Base-by-base conservation (phyloP, 2,329 filamentous ascomycete species). In the Mollisiaceae sp. region DNA sequence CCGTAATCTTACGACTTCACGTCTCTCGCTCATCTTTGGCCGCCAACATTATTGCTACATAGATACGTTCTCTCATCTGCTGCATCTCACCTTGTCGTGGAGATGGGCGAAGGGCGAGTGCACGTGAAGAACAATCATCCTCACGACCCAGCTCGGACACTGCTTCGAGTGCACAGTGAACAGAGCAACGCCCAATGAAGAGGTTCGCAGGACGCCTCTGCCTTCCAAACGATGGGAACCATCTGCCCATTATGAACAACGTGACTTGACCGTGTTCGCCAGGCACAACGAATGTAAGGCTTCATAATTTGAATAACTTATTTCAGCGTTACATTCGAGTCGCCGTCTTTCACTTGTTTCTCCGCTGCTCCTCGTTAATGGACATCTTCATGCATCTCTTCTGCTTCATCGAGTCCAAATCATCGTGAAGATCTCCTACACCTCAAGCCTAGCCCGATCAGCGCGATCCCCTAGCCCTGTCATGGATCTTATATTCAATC, bases 201-300 rank as follows among this genome's bases (percentile, higher is more conserved):
- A 32, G 9, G 9, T n/a, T 18, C 3, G 22, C 50, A 35, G 32
- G 6, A 24, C 50, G 11, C 27, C 27, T 50, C 11, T 47, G 43
- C 43, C 6, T 20, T 27, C 27, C 50, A 35, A 32, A 27, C 14
- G 8, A 4, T 24, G 9, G 50, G 18, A 50, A 54, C 32, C 50
- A 54, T 54, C 50, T 54, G 50, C 27, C 50, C 50, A 54, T 54
- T 18, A 12, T 27, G 20, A 32, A 54, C 50, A 54, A n/a, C 50
- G 14, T 54, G 50, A 54, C 24, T 14, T 12, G 15, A 4, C 6
- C 50, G 32, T 32, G 50, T 35, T 24, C 15, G 14, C 8, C 2
- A n/a, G 22, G 18, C n/a, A 50, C 11, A 11, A 9, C 38, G 38
- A 41, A 41, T 32, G 27, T 32, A 32, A 32, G 27, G 27, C 27